Evolutionary conservation across 306 rosid genomes (phyloP).

Genomic region (Castanospermum australe): DNA sequence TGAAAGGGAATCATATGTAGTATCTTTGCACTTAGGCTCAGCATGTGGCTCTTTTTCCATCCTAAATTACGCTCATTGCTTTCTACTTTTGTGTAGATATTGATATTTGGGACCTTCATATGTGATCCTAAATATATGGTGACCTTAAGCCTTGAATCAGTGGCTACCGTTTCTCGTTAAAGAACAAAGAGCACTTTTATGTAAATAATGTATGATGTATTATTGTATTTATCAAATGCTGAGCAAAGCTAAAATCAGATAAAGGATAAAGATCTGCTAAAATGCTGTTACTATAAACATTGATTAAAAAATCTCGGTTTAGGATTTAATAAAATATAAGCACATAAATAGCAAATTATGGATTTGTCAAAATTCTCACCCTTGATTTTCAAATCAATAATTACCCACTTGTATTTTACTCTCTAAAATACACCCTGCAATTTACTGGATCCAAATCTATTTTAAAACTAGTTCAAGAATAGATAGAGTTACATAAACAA

Average conservation of each 20-base stretch:
- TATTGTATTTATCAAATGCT: not conserved
- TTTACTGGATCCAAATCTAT: too few species aligned
- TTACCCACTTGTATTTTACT: too few species aligned
- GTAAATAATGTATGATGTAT: not conserved
- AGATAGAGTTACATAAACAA: not conserved
- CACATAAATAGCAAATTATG: too few species aligned
- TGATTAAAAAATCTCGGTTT: too few species aligned
- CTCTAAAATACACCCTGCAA: too few species aligned
- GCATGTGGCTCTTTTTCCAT: not conserved
- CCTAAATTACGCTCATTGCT: not conserved
- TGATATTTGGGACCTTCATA: slow-evolving; percentile 10
- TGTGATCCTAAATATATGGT: slow-evolving; percentile 11
- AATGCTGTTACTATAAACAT: too few species aligned
- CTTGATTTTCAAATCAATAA: too few species aligned
- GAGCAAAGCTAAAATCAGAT: not conserved
- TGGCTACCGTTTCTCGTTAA: slow-evolving; percentile 18
- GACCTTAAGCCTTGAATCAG: not conserved
- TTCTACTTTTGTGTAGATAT: not conserved
- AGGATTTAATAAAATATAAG: too few species aligned
- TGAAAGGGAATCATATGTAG: not conserved
- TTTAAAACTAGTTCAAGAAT: not conserved
- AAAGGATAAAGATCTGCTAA: too few species aligned
- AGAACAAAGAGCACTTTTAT: not conserved
- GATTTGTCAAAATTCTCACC: too few species aligned
- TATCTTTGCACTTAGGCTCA: not conserved